Conservation (phyloP, 768 basidiomycete genomes). For the Tricholomella constricta region DNA sequence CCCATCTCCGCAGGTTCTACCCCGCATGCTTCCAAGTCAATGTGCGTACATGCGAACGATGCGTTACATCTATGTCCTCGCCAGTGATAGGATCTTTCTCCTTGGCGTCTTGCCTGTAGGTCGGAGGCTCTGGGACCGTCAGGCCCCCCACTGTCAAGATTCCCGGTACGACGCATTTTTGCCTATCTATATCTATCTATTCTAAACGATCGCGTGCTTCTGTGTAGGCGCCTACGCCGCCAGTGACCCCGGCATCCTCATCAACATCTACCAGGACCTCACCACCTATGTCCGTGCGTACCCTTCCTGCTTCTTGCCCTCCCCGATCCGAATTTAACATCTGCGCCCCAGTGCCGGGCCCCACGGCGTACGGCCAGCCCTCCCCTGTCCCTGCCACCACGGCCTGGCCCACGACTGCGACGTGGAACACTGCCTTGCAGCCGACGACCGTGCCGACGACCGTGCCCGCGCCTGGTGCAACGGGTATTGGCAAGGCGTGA, state of each 20-base stretch:
- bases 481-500: slow-evolving; percentile 15
- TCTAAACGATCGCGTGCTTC: too few species aligned
- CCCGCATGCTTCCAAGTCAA: slow-evolving; percentile 49
- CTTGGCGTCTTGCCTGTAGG: too few species aligned
- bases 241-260: slow-evolving; percentile 41
- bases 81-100: too few species aligned
- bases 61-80: too few species aligned
- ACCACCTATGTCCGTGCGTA: slow-evolving; percentile 41
- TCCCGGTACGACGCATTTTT: slow-evolving; percentile 41
- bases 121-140: slow-evolving; percentile 31
- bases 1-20: slow-evolving; percentile 33
- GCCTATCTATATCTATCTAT: too few species aligned
- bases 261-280: slow-evolving; percentile 50
- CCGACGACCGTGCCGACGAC: slow-evolving; percentile 47
- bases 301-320: background rate
- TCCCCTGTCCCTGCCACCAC: slow-evolving; percentile 43
- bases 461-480: slow-evolving; percentile 21
- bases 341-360: slow-evolving; percentile 44
- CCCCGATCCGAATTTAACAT: too few species aligned
- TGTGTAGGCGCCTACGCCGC: slow-evolving; percentile 35
- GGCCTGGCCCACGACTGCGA: slow-evolving; percentile 47
- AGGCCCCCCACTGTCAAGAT: slow-evolving; percentile 41
- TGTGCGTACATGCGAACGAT: too few species aligned
- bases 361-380: slow-evolving; percentile 42
- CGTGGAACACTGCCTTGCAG: slow-evolving; percentile 51